Evolutionary conservation across 176 grass and related monocot species (phyloP).

Genomic region (Triticum aestivum): DNA sequence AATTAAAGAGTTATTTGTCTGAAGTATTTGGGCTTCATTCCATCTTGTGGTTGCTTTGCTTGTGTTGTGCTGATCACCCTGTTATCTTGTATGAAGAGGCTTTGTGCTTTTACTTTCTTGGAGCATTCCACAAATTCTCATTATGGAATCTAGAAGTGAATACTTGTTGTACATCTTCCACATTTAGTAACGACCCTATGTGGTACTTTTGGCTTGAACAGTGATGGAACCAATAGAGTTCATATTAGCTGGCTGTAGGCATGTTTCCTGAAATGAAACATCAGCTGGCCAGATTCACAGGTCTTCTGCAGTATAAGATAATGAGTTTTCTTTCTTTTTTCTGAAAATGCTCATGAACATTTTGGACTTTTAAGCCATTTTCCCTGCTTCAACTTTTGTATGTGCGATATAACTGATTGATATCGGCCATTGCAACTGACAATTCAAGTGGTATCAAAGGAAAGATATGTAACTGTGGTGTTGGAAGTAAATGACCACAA

Average conservation of each 20-base stretch:
- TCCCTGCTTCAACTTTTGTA: slow-evolving; percentile 7
- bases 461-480: background rate
- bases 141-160: background rate
- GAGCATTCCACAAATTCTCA: background rate
- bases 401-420: background rate
- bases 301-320: background rate
- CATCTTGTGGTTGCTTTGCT: slow-evolving; percentile 6
- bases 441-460: slow-evolving; percentile 9
- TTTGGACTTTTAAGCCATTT: background rate
- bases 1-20: background rate
- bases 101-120: slow-evolving; percentile 7
- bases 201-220: background rate
- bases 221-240: background rate
- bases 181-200: background rate
- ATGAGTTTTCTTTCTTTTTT: background rate
- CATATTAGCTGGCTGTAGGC: background rate
- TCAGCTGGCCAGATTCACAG: background rate
- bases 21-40: background rate
- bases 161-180: background rate
- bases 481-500: background rate
- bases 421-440: background rate
- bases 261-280: background rate
- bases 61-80: background rate
- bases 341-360: background rate
- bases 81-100: background rate